A percentile compares a stretch with the other conserved stretches of the same genome.
Evolutionary conservation across 2,329 filamentous ascomycete genomes (phyloP).

Genomic region (Fusarium begoniae): DNA sequence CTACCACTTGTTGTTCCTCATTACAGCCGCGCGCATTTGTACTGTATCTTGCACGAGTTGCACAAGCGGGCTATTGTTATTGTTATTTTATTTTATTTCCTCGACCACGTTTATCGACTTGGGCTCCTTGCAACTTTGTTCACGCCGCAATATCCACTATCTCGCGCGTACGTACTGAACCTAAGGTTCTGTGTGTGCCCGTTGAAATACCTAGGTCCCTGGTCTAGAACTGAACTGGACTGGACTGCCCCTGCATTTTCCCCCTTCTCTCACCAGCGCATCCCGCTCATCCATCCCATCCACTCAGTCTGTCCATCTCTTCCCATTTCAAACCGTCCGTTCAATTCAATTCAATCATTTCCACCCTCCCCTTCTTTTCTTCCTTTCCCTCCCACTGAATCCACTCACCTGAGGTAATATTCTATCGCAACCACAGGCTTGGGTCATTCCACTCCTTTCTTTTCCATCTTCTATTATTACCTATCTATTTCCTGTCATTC

Average conservation of each 20-base stretch:
- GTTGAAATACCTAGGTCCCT: constrained; percentile 8
- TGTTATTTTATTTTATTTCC: neutral
- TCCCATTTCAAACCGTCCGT: constrained; percentile 32
- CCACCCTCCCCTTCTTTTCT: constrained; percentile 27
- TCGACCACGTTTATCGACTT: neutral
- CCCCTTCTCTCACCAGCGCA: constrained; percentile 34
- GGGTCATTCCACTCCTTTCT: constrained; percentile 39
- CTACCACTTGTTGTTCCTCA: constrained; percentile 22
- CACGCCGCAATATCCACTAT: constrained; percentile 15
- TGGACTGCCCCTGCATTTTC: constrained; percentile 6
- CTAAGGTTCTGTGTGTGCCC: neutral
- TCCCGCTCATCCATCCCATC: constrained; percentile 21
- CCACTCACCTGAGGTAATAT: constrained; percentile 15
- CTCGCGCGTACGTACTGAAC: neutral
- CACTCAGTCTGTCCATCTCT: constrained; percentile 30
- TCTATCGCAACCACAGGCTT: constrained; percentile 32
- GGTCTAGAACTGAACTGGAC: constrained; percentile 21
- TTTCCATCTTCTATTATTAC: constrained; percentile 23
- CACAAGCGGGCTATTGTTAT: constrained; percentile 3
- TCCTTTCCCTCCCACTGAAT: constrained; percentile 27
- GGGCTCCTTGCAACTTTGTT: neutral
- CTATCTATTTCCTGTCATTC: constrained; percentile 35
- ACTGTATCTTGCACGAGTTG: constrained; percentile 8
- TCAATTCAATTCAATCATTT: constrained; percentile 34
- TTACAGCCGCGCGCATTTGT: constrained; percentile 27